Evolutionary conservation across 164 flowering plant genomes (phyloP).

Genomic region (Cinnamomum micranthum): DNA sequence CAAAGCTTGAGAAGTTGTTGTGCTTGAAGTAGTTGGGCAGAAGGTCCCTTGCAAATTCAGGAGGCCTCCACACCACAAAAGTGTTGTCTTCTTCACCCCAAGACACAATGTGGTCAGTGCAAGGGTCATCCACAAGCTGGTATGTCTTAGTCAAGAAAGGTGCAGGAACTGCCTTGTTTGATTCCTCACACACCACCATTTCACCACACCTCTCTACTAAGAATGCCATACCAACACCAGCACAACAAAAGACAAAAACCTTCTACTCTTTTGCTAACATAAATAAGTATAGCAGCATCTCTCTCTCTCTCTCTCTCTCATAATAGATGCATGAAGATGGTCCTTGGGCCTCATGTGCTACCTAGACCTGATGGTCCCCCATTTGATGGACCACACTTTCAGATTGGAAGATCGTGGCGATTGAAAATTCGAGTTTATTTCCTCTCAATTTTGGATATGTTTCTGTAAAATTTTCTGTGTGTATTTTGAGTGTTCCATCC

Average conservation of each 20-base stretch:
- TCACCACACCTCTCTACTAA: conserved; percentile 36
- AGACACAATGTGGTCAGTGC: conserved; percentile 47
- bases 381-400: not conserved
- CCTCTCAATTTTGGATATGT: too few species aligned
- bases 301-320: conserved; percentile 8
- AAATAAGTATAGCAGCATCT: conserved; percentile 1
- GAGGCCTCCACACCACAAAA: conserved; percentile 57
- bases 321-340: not conserved
- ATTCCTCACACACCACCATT: conserved; percentile 31
- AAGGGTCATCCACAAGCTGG: conserved; percentile 51
- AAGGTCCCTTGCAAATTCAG: conserved; percentile 51
- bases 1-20: conserved; percentile 67
- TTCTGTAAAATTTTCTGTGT: too few species aligned
- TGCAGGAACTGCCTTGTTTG: conserved; percentile 42
- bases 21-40: conserved; percentile 66
- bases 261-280: not conserved
- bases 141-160: conserved; percentile 57
- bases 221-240: conserved; percentile 27
- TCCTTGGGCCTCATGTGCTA: not conserved
- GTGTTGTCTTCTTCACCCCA: conserved; percentile 50
- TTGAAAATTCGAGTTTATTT: too few species aligned
- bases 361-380: not conserved
- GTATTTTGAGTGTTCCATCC: too few species aligned
- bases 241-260: not conserved
- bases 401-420: too few species aligned